phyloP scores from a whole-genome alignment of 805 yeast species.

The Yueomyces sp. region DNA sequence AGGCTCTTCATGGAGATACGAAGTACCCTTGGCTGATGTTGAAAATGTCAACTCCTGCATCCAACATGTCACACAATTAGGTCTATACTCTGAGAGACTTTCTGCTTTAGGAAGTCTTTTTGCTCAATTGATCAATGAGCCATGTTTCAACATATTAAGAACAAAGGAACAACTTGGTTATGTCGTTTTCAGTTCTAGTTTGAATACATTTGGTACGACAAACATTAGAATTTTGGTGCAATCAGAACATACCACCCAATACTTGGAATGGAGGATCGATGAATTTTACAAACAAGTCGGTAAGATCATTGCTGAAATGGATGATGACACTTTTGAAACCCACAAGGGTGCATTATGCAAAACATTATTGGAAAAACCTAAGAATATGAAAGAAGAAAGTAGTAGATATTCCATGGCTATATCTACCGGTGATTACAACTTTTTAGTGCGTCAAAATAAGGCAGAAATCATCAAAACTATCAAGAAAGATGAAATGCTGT shows the following conservation, averaged over 20 bases:
- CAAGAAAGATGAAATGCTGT: conserved; percentile 42
- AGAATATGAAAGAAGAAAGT: conserved; percentile 70
- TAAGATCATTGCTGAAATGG: conserved; percentile 33
- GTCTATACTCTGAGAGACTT: conserved; percentile 30
- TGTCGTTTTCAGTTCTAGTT: conserved; percentile 71
- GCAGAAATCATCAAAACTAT: conserved; percentile 42
- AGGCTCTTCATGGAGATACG: conserved; percentile 32
- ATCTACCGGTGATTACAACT: conserved; percentile 68
- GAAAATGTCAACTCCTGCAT: conserved; percentile 74
- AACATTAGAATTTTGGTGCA: conserved; percentile 61
- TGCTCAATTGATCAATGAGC: conserved; percentile 67
- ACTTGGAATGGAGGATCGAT: conserved; percentile 64
- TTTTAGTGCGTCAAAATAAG: conserved; percentile 41
- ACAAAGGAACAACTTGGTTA: conserved; percentile 94
- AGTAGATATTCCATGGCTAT: conserved; percentile 52
- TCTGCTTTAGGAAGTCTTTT: conserved; percentile 49
- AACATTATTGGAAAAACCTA: conserved; percentile 55
- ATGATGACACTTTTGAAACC: conserved; percentile 50
- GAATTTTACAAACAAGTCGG: conserved; percentile 43
- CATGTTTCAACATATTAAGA: conserved; percentile 78
- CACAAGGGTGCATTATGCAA: conserved; percentile 57
- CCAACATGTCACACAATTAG: conserved; percentile 64
- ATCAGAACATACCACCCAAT: conserved; percentile 65
- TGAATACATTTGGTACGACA: conserved; percentile 51
- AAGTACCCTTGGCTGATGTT: conserved; percentile 42